Conservation (phyloP, 306 rosid species). For the Alnus rubra region DNA sequence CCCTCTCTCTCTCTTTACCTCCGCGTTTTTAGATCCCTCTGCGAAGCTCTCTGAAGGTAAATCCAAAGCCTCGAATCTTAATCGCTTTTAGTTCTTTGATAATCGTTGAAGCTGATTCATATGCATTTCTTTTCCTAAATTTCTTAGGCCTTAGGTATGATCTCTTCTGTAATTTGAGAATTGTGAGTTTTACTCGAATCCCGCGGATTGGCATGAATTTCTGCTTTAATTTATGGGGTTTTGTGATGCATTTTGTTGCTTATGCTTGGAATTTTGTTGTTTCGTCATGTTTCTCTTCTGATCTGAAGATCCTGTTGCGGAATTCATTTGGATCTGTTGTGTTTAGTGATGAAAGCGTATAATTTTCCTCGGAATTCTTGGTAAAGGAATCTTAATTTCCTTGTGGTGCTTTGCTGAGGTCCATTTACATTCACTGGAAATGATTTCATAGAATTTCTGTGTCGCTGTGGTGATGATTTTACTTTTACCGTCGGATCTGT, state of each 20-base stretch:
- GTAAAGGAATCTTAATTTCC: slow-evolving; percentile 3
- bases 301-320: slow-evolving; percentile 31
- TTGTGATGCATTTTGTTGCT: background rate
- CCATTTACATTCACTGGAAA: slow-evolving; percentile 14
- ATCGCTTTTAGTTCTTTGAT: background rate
- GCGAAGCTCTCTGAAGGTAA: slow-evolving; percentile 54
- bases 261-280: background rate
- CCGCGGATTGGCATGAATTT: background rate
- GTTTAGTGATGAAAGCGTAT: background rate
- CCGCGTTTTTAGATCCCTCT: slow-evolving; percentile 40
- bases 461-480: slow-evolving; percentile 16
- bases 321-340: slow-evolving; percentile 39
- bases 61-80: slow-evolving; percentile 34
- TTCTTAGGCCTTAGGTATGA: background rate
- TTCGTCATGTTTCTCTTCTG: slow-evolving; percentile 9
- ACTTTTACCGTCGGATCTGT: slow-evolving; percentile 40
- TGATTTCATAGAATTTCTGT: slow-evolving; percentile 15
- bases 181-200: background rate
- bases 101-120: slow-evolving; percentile 4
- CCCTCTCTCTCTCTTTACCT: slow-evolving; percentile 10
- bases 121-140: background rate
- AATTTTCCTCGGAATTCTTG: background rate
- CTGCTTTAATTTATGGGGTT: background rate
- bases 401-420: slow-evolving; percentile 15
- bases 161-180: background rate